These are phyloP conservation scores for Hyaloscypha bicolor DNA, from an alignment of 495 filamentous ascomycete genomes.

Conservation along the genomic window DNA sequence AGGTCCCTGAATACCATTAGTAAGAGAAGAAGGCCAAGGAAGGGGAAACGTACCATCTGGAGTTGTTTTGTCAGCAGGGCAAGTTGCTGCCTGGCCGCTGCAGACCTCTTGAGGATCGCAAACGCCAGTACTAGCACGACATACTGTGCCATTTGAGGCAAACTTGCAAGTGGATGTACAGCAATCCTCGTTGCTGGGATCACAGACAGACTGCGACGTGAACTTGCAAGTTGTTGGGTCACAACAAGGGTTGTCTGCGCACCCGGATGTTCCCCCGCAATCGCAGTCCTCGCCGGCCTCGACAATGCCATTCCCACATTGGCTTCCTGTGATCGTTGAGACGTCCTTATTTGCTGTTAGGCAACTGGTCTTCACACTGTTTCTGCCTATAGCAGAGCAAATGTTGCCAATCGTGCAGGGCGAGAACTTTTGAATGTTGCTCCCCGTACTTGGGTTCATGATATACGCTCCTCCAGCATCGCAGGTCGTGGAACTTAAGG, in stretches of 20 bases:
- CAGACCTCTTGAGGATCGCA: conserved; percentile 89
- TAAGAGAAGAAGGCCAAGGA: neutral
- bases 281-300: conserved; percentile 94
- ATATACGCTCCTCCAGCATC: conserved; percentile 78
- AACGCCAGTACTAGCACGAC: conserved; percentile 71
- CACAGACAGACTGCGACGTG: conserved; percentile 73
- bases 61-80: conserved; percentile 70
- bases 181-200: conserved; percentile 90
- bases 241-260: conserved; percentile 78
- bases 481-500: conserved; percentile 68
- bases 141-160: conserved; percentile 65
- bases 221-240: conserved; percentile 89
- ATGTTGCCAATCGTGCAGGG: conserved; percentile 91
- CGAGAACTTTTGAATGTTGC: conserved; percentile 77
- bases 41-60: conserved; percentile 60
- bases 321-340: conserved; percentile 78
- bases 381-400: conserved; percentile 84
- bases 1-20: conserved; percentile 33
- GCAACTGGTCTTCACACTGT: conserved; percentile 75
- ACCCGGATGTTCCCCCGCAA: conserved; percentile 77
- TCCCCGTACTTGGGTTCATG: conserved; percentile 89
- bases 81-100: conserved; percentile 69
- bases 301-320: conserved; percentile 97
- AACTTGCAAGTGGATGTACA: conserved; percentile 77
- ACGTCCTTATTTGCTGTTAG: conserved; percentile 82